Conservation (phyloP, 2,329 filamentous ascomycete species). For the Penicillium capsulatum region DNA sequence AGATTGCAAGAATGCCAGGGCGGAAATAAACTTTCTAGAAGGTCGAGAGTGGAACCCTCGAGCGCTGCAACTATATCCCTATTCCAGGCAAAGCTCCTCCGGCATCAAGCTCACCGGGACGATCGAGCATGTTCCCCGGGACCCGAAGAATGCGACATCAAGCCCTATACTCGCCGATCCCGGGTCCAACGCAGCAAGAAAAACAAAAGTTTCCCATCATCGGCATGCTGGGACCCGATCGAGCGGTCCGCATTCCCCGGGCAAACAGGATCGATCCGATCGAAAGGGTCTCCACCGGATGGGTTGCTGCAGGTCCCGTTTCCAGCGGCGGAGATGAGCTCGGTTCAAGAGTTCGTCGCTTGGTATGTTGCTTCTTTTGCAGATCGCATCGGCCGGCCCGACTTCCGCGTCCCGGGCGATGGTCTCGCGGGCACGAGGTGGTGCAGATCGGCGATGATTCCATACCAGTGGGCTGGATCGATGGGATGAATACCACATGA, state of each 20-base stretch:
- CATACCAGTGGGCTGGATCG: neutral
- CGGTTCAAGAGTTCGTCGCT: neutral
- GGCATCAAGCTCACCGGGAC: constrained; percentile 1
- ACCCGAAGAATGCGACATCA: constrained; percentile 7
- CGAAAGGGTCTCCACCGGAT: constrained; percentile 2
- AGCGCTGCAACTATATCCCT: too few relatives aligned
- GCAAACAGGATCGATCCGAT: constrained; percentile 1
- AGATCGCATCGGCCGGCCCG: constrained; percentile 7
- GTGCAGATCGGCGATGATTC: constrained; percentile 1
- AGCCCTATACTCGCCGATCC: too few relatives aligned
- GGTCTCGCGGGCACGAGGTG: neutral
- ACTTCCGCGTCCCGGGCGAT: neutral
- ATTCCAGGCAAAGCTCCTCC: neutral
- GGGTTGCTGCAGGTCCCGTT: constrained; percentile 7
- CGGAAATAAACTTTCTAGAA: constrained; percentile 6
- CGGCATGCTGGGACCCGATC: constrained; percentile 12
- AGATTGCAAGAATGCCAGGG: too few relatives aligned
- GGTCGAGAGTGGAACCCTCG: neutral
- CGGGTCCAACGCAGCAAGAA: too few relatives aligned
- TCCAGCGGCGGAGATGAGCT: constrained; percentile 1
- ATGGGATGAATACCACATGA: neutral
- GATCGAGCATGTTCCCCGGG: constrained; percentile 4
- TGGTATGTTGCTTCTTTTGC: constrained; percentile 7
- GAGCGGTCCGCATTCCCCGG: constrained; percentile 16
- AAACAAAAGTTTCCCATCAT: too few relatives aligned